Evolutionary conservation across 139 green algal genomes (phyloP).

Genomic region (Tetradesmus lagerheimii): DNA sequence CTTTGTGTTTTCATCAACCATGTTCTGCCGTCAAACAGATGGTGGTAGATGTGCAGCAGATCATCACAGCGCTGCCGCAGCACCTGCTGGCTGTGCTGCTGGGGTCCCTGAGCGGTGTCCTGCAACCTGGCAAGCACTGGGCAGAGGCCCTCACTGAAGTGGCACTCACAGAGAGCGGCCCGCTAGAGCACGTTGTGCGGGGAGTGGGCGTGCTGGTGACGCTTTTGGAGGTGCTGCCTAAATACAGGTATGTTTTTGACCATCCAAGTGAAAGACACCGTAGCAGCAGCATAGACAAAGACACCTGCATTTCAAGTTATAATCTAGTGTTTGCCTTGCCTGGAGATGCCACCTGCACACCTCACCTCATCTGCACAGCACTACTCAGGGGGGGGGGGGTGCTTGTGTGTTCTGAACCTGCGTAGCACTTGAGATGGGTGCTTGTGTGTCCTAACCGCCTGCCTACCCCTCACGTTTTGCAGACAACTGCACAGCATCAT

Average conservation of each 20-base stretch:
- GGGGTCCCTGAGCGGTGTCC: not conserved
- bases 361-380: too few relatives aligned
- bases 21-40: not conserved
- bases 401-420: too few relatives aligned
- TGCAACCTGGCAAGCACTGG: not conserved
- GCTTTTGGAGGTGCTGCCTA: constrained; percentile 28
- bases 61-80: not conserved
- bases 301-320: too few relatives aligned
- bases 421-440: too few relatives aligned
- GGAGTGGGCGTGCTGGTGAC: constrained; percentile 24
- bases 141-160: constrained; percentile 26
- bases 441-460: not conserved
- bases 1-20: not conserved
- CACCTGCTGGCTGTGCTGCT: constrained; percentile 37
- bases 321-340: too few relatives aligned
- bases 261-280: too few relatives aligned
- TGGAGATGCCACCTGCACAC: not conserved
- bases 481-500: constrained; percentile 17
- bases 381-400: too few relatives aligned
- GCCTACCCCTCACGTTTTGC: not conserved
- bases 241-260: not conserved
- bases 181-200: constrained; percentile 33
- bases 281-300: not conserved
- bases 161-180: constrained; percentile 7
- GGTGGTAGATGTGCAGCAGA: constrained; percentile 10